Conservation (phyloP, 2,329 filamentous ascomycete species). For the Apiospora saccharicola region DNA sequence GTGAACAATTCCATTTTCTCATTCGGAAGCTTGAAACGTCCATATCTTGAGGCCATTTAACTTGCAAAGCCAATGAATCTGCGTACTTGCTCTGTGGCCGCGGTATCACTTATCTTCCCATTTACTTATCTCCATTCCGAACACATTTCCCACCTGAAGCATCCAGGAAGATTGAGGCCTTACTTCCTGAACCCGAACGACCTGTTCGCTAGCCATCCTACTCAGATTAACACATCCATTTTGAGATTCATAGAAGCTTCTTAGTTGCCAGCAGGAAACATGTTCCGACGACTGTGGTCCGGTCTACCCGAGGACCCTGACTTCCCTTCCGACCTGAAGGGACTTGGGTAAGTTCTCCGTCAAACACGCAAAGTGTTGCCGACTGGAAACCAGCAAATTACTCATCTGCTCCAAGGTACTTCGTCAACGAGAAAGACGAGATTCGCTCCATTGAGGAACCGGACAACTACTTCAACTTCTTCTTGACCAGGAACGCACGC, state of each 20-base stretch:
- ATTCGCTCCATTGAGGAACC: constrained; percentile 74
- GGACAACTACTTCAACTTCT: constrained; percentile 76
- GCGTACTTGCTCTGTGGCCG: neutral
- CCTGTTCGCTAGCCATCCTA: neutral
- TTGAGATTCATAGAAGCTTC: neutral
- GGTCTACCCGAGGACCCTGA: constrained; percentile 74
- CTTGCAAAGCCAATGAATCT: neutral
- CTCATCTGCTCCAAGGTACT: constrained; percentile 65
- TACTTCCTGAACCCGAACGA: neutral
- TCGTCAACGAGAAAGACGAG: constrained; percentile 77
- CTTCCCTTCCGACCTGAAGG: constrained; percentile 70
- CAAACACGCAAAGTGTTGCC: neutral
- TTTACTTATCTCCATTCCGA: neutral
- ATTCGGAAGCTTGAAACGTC: too few relatives aligned
- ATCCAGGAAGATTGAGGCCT: neutral
- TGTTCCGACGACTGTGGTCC: constrained; percentile 78
- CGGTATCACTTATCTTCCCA: neutral
- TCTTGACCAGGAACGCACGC: constrained; percentile 75
- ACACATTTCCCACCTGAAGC: neutral
- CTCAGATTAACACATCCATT: neutral
- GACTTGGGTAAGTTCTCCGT: constrained; percentile 70
- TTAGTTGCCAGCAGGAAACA: constrained; percentile 45
- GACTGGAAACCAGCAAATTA: neutral
- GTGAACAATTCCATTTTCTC: neutral
- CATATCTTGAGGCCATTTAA: neutral